Percentiles rank a stretch among this genome's conserved stretches.
phyloP scores from a whole-genome alignment of 352 stramenopile genomes.

The Globisporangium lucens region DNA sequence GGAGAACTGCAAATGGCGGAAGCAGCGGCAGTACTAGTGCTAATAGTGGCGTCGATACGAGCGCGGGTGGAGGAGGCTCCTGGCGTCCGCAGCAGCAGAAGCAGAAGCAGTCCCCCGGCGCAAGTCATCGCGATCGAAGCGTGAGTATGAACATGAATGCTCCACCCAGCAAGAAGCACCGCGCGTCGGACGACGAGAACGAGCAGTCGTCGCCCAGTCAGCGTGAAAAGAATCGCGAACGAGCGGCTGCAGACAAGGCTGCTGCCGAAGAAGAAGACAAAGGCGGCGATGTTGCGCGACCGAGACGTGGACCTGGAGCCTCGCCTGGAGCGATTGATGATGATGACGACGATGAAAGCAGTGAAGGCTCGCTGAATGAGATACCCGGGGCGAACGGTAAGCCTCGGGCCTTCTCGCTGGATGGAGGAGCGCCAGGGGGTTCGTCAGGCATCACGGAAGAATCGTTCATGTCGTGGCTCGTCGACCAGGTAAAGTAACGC shows the following conservation, averaged over 20 bases:
- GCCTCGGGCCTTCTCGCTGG: background rate
- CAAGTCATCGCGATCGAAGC: slow-evolving; percentile 48
- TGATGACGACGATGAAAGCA: slow-evolving; percentile 14
- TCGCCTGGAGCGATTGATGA: slow-evolving; percentile 3
- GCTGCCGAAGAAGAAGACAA: background rate
- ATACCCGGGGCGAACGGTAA: background rate
- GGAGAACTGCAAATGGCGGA: background rate
- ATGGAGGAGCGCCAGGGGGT: slow-evolving; percentile 14
- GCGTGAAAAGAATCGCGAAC: slow-evolving; percentile 7
- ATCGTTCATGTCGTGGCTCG: slow-evolving; percentile 75
- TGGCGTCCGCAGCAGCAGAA: slow-evolving; percentile 11
- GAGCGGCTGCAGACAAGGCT: background rate
- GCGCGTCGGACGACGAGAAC: slow-evolving; percentile 71
- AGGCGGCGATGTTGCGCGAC: slow-evolving; percentile 2
- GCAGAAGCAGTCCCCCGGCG: slow-evolving; percentile 12
- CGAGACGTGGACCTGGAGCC: background rate
- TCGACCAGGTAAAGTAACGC: slow-evolving; percentile 35
- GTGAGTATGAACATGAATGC: slow-evolving; percentile 69
- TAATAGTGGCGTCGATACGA: slow-evolving; percentile 5
- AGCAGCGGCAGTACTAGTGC: background rate
- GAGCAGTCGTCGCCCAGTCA: slow-evolving; percentile 28
- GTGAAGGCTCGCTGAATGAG: slow-evolving; percentile 1
- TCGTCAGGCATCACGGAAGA: slow-evolving; percentile 61
- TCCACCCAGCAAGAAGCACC: slow-evolving; percentile 77
- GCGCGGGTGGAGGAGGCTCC: background rate